phyloP scores from a whole-genome alignment of 306 rosid genomes.

The Ochetophila trinervis region DNA sequence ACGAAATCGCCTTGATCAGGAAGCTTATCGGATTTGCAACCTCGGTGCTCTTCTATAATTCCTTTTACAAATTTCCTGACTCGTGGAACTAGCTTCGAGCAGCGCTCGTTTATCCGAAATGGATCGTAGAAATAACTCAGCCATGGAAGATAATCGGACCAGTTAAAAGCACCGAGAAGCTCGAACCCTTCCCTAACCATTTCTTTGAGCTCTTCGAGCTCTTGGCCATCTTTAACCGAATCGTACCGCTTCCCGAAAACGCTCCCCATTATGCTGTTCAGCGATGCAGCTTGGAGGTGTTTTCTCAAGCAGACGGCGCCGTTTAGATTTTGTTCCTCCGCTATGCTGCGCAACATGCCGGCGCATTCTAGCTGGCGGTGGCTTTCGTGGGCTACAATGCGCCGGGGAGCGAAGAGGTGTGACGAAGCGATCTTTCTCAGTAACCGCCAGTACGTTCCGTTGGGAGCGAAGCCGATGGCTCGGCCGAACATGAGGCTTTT shows the following conservation, averaged over 20 bases:
- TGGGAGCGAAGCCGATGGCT: constrained; percentile 65
- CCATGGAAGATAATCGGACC: constrained; percentile 54
- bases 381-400: constrained; percentile 39
- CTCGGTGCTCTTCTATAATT: constrained; percentile 43
- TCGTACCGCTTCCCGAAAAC: constrained; percentile 48
- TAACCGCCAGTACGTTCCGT: constrained; percentile 51
- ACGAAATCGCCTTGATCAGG: constrained; percentile 48
- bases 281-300: constrained; percentile 40
- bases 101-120: constrained; percentile 27
- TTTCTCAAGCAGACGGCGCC: constrained; percentile 22
- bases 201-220: constrained; percentile 28
- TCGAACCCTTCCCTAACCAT: constrained; percentile 58
- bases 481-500: constrained; percentile 45
- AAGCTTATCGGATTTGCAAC: neutral
- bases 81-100: constrained; percentile 44
- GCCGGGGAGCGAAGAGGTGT: constrained; percentile 48
- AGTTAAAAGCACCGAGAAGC: constrained; percentile 52
- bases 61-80: constrained; percentile 34
- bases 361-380: constrained; percentile 44
- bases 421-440: constrained; percentile 45
- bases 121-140: constrained; percentile 42
- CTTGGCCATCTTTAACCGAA: neutral
- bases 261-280: constrained; percentile 47
- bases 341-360: constrained; percentile 30
- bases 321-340: constrained; percentile 5